phyloP scores from a whole-genome alignment of 169 alveolate species.

The Plasmodium cynomolgi region DNA sequence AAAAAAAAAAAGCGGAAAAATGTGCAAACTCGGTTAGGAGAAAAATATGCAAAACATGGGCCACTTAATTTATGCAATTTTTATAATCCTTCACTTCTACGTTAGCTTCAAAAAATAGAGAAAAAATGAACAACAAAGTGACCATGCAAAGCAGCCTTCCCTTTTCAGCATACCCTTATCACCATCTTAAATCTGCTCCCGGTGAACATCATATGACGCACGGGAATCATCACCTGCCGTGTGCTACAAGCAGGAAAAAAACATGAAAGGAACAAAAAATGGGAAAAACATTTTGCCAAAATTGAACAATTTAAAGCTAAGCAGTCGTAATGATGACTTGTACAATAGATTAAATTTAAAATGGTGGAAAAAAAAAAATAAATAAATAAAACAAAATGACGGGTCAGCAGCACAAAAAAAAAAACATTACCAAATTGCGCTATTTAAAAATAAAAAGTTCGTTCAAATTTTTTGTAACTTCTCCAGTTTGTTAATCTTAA shows the following conservation, averaged over 20 bases:
- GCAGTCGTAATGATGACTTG: neutral
- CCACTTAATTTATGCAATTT: neutral
- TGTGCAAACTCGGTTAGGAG: neutral
- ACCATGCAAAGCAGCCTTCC: neutral
- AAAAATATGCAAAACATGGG: neutral
- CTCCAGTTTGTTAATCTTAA: neutral
- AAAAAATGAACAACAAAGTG: neutral
- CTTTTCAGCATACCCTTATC: neutral
- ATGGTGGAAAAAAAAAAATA: neutral
- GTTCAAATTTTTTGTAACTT: neutral
- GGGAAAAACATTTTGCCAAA: neutral
- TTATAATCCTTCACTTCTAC: neutral
- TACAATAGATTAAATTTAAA: neutral
- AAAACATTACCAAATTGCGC: neutral
- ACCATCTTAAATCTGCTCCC: neutral
- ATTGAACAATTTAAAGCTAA: neutral
- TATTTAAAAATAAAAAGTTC: neutral
- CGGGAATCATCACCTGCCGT: neutral
- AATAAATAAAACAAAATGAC: neutral
- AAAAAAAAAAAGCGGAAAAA: neutral
- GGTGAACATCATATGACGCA: neutral
- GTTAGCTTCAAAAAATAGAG: neutral
- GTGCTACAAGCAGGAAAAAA: conserved; percentile 1
- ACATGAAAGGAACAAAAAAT: neutral
- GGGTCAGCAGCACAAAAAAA: neutral